Percentiles rank a stretch among this genome's conserved stretches.
phyloP scores from a whole-genome alignment of 306 rosid genomes.

The Rosa rugosa region DNA sequence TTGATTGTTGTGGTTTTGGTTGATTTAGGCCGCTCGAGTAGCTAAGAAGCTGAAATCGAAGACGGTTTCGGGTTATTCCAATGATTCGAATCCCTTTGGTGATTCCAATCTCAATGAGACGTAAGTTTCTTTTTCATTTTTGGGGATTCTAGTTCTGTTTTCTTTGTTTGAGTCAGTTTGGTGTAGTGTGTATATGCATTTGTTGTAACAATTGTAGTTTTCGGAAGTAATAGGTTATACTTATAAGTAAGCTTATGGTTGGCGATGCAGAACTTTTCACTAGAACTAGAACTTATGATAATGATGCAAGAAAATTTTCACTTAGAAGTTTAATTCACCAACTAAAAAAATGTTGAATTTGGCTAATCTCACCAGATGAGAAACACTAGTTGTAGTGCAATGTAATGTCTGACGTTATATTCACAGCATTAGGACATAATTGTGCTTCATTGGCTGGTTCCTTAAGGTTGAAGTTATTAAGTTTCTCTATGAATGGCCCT shows the following conservation, averaged over 20 bases:
- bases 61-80: slow-evolving; percentile 80
- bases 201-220: not conserved
- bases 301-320: not conserved
- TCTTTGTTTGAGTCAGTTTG: not conserved
- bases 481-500: not conserved
- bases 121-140: slow-evolving; percentile 34
- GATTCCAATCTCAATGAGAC: slow-evolving; percentile 91
- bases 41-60: slow-evolving; percentile 70
- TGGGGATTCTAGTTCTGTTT: slow-evolving; percentile 1
- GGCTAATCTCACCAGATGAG: not conserved
- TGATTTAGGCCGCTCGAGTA: slow-evolving; percentile 52
- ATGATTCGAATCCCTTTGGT: slow-evolving; percentile 93
- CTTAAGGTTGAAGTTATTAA: not conserved
- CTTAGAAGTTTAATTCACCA: not conserved
- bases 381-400: not conserved
- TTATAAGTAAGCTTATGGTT: not conserved
- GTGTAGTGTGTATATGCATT: not conserved
- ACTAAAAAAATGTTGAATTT: not conserved
- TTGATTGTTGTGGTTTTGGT: not conserved
- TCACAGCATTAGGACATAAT: not conserved
- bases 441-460: not conserved
- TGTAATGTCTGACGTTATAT: not conserved
- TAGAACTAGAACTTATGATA: not conserved
- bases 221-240: not conserved
- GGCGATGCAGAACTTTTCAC: not conserved